Conservation (phyloP, 1,284 basidiomycete species). For the Anthracocystis walkeri region DNA sequence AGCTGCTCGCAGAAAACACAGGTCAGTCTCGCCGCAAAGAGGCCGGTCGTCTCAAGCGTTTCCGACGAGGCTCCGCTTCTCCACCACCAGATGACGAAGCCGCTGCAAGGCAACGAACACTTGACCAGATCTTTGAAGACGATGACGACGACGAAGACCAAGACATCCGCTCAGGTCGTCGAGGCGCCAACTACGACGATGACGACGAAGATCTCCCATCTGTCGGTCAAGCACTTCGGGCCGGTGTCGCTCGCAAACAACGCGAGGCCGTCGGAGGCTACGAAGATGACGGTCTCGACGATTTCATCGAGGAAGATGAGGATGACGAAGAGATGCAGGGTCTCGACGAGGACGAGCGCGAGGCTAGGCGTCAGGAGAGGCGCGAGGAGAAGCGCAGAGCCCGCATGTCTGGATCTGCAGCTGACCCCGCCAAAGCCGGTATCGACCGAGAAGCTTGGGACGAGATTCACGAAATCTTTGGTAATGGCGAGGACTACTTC, state of each 20-base stretch:
- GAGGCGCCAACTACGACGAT: constrained; percentile 71
- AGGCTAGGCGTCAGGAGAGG: constrained; percentile 78
- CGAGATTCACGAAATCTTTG: constrained; percentile 96
- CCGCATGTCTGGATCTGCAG: constrained; percentile 76
- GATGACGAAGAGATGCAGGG: constrained; percentile 67
- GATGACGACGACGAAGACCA: constrained; percentile 79
- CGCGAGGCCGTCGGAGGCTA: constrained; percentile 49
- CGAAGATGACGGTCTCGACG: constrained; percentile 71
- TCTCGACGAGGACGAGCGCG: constrained; percentile 73
- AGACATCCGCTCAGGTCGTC: constrained; percentile 63
- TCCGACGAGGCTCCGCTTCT: constrained; percentile 73
- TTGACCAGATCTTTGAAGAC: constrained; percentile 80
- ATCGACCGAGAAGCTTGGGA: constrained; percentile 83
- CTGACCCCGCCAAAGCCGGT: constrained; percentile 54
- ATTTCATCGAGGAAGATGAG: constrained; percentile 87
- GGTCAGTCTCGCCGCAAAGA: constrained; percentile 73
- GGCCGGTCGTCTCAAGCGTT: constrained; percentile 59
- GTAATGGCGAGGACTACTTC: constrained; percentile 95
- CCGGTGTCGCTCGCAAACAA: constrained; percentile 40
- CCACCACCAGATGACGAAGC: constrained; percentile 71
- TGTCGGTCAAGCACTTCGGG: constrained; percentile 56
- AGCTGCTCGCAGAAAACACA: constrained; percentile 93
- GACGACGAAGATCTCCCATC: constrained; percentile 72
- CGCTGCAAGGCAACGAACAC: constrained; percentile 74
- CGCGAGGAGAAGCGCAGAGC: constrained; percentile 71